phyloP scores from a whole-genome alignment of 2,329 filamentous ascomycete species.

The Calonectria pteridis region DNA sequence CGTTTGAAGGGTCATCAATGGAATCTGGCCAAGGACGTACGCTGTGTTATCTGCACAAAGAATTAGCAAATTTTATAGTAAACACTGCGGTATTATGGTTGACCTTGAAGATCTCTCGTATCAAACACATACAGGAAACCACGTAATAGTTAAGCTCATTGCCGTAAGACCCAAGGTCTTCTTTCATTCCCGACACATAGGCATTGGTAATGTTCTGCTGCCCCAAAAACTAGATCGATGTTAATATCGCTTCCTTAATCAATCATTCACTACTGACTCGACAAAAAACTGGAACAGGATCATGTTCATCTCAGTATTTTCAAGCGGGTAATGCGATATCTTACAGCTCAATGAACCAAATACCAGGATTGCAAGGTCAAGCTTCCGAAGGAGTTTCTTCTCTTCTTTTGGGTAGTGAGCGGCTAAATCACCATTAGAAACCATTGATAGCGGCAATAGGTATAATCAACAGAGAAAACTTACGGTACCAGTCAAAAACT shows the following conservation, averaged over 20 bases:
- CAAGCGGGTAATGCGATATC: neutral
- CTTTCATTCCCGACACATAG: slow-evolving; percentile 53
- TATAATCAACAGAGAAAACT: neutral
- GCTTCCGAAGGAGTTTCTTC: slow-evolving; percentile 41
- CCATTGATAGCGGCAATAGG: neutral
- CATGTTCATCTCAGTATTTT: neutral
- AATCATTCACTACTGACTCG: neutral
- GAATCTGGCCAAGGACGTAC: slow-evolving; percentile 41
- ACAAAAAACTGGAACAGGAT: neutral
- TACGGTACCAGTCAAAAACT: slow-evolving; percentile 48
- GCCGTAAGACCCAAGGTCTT: slow-evolving; percentile 47
- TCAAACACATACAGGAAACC: slow-evolving; percentile 35
- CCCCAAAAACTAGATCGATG: neutral
- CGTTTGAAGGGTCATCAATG: slow-evolving; percentile 45
- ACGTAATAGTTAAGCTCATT: slow-evolving; percentile 47
- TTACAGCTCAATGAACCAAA: slow-evolving; percentile 43
- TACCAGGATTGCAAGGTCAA: slow-evolving; percentile 42
- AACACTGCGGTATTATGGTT: neutral
- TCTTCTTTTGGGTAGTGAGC: slow-evolving; percentile 43
- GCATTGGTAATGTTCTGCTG: slow-evolving; percentile 48
- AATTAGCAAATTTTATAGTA: slow-evolving; percentile 31
- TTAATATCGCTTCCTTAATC: neutral
- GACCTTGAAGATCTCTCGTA: slow-evolving; percentile 33
- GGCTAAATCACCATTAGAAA: slow-evolving; percentile 24
- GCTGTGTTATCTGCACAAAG: slow-evolving; percentile 26